phyloP scores from a whole-genome alignment of 225 moss, liverwort and hornwort species.

The Pseudisothecium myosuroides region DNA sequence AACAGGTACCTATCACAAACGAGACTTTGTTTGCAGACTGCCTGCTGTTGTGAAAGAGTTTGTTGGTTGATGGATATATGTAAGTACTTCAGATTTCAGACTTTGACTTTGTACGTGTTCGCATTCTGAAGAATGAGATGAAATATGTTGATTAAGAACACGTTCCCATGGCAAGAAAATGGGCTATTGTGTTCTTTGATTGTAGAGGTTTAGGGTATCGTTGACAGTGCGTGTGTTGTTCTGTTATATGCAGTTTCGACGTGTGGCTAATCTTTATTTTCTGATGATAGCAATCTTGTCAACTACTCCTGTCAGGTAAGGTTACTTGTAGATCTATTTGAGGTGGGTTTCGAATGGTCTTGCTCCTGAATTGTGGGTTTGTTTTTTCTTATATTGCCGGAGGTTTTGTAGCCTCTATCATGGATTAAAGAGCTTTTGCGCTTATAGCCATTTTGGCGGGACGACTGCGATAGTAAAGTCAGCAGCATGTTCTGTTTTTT shows the following conservation, averaged over 20 bases:
- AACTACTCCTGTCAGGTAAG: conserved; percentile 80
- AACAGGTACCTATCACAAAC: conserved; percentile 48
- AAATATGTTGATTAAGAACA: not conserved
- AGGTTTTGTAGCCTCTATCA: not conserved
- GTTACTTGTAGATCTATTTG: not conserved
- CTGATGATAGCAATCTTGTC: conserved; percentile 86
- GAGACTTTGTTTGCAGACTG: conserved; percentile 2
- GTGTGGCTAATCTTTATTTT: conserved; percentile 93
- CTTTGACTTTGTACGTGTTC: not conserved
- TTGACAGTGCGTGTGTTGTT: conserved; percentile 2
- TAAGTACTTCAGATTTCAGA: not conserved
- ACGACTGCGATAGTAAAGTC: not conserved
- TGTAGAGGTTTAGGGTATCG: not conserved
- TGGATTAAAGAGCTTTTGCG: not conserved
- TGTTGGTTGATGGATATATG: not conserved
- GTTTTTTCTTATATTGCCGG: not conserved
- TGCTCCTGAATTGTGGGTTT: not conserved
- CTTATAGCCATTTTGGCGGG: not conserved
- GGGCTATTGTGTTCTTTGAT: not conserved
- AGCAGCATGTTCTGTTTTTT: not conserved
- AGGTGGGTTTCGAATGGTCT: not conserved
- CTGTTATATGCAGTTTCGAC: conserved; percentile 64
- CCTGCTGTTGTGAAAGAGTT: not conserved
- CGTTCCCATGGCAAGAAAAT: not conserved
- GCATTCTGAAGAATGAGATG: not conserved